These are phyloP conservation scores for Talaromyces proteolyticus DNA, from an alignment of 495 filamentous ascomycete species.

Conservation along the genomic window DNA sequence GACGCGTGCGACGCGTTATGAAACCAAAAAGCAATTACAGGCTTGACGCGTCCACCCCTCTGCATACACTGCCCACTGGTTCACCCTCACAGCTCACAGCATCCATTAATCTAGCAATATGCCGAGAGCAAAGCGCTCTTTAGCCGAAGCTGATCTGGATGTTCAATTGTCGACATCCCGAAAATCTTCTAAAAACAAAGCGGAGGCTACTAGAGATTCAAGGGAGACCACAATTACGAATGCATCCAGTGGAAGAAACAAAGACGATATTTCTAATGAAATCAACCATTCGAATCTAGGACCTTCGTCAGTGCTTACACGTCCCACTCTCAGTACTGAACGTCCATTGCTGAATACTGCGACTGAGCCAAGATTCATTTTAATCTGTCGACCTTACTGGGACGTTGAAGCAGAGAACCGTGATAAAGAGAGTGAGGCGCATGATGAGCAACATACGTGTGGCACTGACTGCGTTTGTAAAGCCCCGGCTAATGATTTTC, in stretches of 20 bases:
- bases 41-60: too few species aligned
- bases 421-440: not conserved
- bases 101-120: not conserved
- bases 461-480: not conserved
- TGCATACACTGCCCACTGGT: too few species aligned
- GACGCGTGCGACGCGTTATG: too few species aligned
- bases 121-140: constrained; percentile 1
- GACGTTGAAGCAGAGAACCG: not conserved
- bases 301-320: too few species aligned
- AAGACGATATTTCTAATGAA: too few species aligned
- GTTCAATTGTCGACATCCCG: not conserved
- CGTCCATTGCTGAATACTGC: too few species aligned
- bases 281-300: too few species aligned
- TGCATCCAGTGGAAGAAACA: not conserved
- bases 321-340: too few species aligned
- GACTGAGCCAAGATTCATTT: not conserved
- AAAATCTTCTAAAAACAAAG: not conserved
- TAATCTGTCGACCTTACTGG: not conserved
- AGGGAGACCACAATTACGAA: not conserved
- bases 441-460: not conserved
- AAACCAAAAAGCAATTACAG: too few species aligned
- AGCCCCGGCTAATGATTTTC: not conserved
- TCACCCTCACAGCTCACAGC: not conserved
- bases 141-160: not conserved
- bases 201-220: not conserved